Conservation (phyloP, 805 yeast species). For the Suhomyces vadensis region DNA sequence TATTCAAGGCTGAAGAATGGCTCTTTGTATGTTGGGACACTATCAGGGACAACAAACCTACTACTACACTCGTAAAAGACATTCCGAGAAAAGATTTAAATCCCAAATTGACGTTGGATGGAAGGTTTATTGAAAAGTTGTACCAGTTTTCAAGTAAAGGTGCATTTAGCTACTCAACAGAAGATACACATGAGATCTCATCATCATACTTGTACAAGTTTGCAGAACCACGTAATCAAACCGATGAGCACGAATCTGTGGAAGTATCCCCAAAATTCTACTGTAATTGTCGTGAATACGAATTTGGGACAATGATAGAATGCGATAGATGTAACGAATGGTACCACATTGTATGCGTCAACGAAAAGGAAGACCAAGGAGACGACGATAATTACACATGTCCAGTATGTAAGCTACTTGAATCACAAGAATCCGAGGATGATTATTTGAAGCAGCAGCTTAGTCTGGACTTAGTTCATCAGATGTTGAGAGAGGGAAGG, state of each 20-base stretch:
- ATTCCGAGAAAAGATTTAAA: constrained; percentile 17
- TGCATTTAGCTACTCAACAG: constrained; percentile 28
- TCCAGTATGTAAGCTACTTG: constrained; percentile 33
- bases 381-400: constrained; percentile 30
- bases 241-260: constrained; percentile 15
- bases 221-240: not conserved
- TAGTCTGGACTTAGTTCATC: constrained; percentile 15
- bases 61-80: constrained; percentile 20
- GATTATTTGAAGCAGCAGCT: constrained; percentile 15
- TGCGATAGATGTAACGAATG: constrained; percentile 72
- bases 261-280: constrained; percentile 29
- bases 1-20: constrained; percentile 28
- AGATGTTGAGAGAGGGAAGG: constrained; percentile 14
- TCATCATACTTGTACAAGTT: constrained; percentile 23
- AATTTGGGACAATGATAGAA: constrained; percentile 63
- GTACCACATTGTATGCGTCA: constrained; percentile 66
- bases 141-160: constrained; percentile 21
- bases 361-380: constrained; percentile 15
- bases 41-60: constrained; percentile 15
- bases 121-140: constrained; percentile 21
- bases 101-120: constrained; percentile 21
- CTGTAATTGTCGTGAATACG: constrained; percentile 64
- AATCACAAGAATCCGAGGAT: constrained; percentile 17
- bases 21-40: constrained; percentile 15
- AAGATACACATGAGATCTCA: constrained; percentile 26